Evolutionary conservation across 202 grass and related monocot species (phyloP), one percentile per base, ranked within the genome.

Genomic region (Schoenoplectus triqueter): DNA sequence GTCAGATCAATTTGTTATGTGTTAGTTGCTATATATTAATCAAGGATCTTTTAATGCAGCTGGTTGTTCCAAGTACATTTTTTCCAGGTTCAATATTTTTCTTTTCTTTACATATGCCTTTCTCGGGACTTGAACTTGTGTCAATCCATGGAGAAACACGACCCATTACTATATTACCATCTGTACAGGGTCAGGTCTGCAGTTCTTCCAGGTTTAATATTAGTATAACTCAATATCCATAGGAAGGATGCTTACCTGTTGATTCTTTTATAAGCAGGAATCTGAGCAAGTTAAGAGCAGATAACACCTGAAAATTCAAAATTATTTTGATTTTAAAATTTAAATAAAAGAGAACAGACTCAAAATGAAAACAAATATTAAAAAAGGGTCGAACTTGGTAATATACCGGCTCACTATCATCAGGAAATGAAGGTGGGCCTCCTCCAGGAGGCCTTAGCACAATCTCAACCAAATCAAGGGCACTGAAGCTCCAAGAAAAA

Each of bases 261-360:
- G 92, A 97, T 87, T 94, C 92, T 82, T 82, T 93, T 92, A 97
- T 83, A 73, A 94, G 84, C 73, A 93, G 84, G 76, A 98, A 93
- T n/a, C 92, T 89, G 66, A 95, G 87, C 86, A 95, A 90, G 86
- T 98, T 98, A n/a, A 98, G 91, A 68, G 91, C 90, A 79, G 95
- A 92, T 79, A 98, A 91, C 45, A 95, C 86, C 95, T 98, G 89
- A 87, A 93, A 50, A 87, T 56, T 84, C 46, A 75, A 19, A 57
- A 15, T 8, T 57, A 31, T 41, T 78, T 42, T 9, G 31, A 78
- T 48, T 40, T 84, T 78, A 80, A 59, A 14, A 3, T 1, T 31
- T 31, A 56, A 82, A 11, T 2, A 41, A 13, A 57, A 10, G 2
- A 49, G 76, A 66, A 87, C 68, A 49, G 59, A 63, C 80, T 79